Base-by-base conservation (phyloP, 2,329 filamentous ascomycete genomes). In the Bimuria novae-zelandiae region DNA sequence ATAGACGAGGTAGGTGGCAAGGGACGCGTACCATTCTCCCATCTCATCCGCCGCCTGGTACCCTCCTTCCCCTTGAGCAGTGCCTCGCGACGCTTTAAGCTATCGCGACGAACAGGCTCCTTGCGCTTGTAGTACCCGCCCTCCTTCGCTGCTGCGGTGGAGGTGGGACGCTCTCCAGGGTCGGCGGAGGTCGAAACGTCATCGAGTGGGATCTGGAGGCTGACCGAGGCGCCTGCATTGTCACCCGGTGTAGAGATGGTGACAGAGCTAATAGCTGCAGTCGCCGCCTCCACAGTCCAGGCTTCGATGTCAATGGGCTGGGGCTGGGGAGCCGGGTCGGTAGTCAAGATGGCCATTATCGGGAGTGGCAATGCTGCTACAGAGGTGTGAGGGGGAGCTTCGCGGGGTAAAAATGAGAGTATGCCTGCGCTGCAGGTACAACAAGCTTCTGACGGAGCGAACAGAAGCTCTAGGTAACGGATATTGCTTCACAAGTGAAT, bases 31-130 rank as follows among this genome's bases (percentile, higher is more conserved):
- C 91, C 90, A 74, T 97, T 99, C 79, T 99, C 94, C 92, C 92
- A 97, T 51, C 93, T 83, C 64, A 93, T 87, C 44, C 93, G 82
- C 66, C 93, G 87, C 30, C 93, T 84, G 64, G 86, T 93, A 29
- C 93, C 93, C 74, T 97, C 92, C 63, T 95, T 96, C 51, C 93
- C 93, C 77, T 92, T 95, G 27, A 94, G 79, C 47, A 96, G 70
- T 2, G 86, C 84, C 60, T 96, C 91, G 16, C 92, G 86, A 46
- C 83, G 76, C 67, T 84, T 85, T 65, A 84, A 64, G 62, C 83
- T 87, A 64, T 88, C 85, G 45, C 84, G 81, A 29, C 82, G 78
- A 40, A 84, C 64, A 5, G 81, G 79, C 64, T 82, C 80, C 54
- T 80, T 80, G 36, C 89, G 70, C 57, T 78, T 76, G 59, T 79